Conservation (phyloP, 2,329 filamentous ascomycete species). For the Calonectria pseudoturangicola region DNA sequence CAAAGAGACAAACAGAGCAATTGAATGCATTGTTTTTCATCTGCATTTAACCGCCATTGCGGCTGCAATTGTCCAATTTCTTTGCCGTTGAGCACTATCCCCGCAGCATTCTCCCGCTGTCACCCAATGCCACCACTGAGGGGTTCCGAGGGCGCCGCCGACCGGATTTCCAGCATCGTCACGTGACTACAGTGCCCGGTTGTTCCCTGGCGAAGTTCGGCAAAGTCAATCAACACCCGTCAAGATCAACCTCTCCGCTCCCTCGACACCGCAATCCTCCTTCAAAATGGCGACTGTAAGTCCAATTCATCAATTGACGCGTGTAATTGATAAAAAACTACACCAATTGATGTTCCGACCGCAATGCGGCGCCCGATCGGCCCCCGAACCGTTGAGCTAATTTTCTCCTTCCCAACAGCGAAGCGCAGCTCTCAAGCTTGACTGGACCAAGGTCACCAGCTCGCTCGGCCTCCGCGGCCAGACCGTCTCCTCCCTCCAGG, state of each 20-base stretch:
- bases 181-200: conserved; percentile 59
- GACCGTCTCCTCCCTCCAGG: conserved; percentile 91
- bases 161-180: conserved; percentile 46
- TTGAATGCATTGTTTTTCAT: not conserved
- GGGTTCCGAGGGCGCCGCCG: conserved; percentile 49
- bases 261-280: conserved; percentile 66
- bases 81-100: conserved; percentile 2
- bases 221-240: conserved; percentile 67
- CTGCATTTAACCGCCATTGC: not conserved
- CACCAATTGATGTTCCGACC: conserved; percentile 40
- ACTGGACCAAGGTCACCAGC: conserved; percentile 96
- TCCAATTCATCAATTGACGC: conserved; percentile 60
- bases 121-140: conserved; percentile 45
- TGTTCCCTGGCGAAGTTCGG: conserved; percentile 64
- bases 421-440: conserved; percentile 99
- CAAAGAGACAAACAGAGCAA: too few relatives aligned
- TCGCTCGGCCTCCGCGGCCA: conserved; percentile 97
- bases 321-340: conserved; percentile 45
- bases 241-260: conserved; percentile 71
- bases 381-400: conserved; percentile 69
- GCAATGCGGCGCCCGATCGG: conserved; percentile 44
- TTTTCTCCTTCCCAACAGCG: conserved; percentile 78
- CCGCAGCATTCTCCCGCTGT: conserved; percentile 21
- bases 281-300: conserved; percentile 83
- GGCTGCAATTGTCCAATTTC: not conserved